Evolutionary conservation across 176 grass and related monocot genomes (phyloP), one percentile per base, ranked within the genome.

Genomic region (Melocanna baccifera): DNA sequence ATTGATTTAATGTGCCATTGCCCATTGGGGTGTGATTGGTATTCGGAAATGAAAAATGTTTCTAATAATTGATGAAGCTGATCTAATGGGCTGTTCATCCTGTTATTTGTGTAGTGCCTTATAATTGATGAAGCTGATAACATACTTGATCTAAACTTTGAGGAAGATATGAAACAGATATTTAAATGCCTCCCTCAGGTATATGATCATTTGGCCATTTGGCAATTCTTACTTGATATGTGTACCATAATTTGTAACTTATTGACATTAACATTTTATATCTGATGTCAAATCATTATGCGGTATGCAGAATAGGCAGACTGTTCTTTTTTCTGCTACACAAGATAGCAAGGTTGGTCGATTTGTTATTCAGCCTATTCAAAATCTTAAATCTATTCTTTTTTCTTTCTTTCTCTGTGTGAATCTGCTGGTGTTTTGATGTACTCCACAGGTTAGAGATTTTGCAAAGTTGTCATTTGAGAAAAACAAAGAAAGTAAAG

Each of bases 111-210:
- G n/a, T 71, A 98, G 96, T 93, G 93, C 78, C 89, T 95, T 88
- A 90, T 98, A 77, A 98, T 98, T 71, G 96, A 98, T 88, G 93
- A 98, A 95, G 96, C 93, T 77, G 96, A 95, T 81, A 85, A 93
- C 76, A 93, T 98, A 85, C 89, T 98, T 32, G 96, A 98, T 73
- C 85, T 87, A 23, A 98, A 98, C 77, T 98, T 98, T 85, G 96
- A 98, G 73, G 96, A 98, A 90, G 96, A 98, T 65, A 95, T 98
- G 96, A 98, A 98, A 80, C 93, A 98, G 74, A 98, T 98, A 90
- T 98, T 98, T 92, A 98, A 98, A 76, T 85, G 85, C 57, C 80
- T 98, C 62, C 96, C 96, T 42, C 78, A 90, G 92, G 96, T 98
- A 91, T 29, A 55, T 69, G 45, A 70, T 23, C 83, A 69, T 87